Percentiles rank a stretch among this genome's conserved stretches.
These are phyloP conservation scores for Agaricus subrufescens DNA, from an alignment of 768 basidiomycete species.

Conservation along the genomic window DNA sequence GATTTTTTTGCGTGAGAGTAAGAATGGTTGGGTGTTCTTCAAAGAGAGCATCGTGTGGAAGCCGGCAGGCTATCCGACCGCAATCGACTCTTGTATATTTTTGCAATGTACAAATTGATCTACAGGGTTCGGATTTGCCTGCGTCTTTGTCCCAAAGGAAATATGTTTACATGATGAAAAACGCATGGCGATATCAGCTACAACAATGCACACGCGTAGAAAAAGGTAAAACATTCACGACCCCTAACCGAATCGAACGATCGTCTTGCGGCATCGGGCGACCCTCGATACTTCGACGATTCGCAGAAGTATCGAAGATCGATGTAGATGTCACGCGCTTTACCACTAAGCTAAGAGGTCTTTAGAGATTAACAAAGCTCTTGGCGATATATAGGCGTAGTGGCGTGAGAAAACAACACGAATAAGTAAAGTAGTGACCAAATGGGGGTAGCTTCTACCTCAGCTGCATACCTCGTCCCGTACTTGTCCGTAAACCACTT, in stretches of 20 bases:
- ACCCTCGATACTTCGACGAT: background rate
- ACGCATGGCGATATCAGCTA: too few relatives aligned
- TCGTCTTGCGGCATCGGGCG: constrained; percentile 24
- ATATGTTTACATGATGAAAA: too few relatives aligned
- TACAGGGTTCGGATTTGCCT: too few relatives aligned
- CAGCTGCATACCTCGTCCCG: background rate
- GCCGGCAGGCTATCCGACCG: too few relatives aligned
- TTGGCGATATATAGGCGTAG: background rate
- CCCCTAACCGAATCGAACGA: constrained; percentile 31
- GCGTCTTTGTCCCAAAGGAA: too few relatives aligned
- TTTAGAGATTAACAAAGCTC: background rate
- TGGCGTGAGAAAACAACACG: background rate
- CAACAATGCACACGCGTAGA: too few relatives aligned
- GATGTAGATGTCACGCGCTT: constrained; percentile 28
- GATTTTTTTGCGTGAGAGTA: too few relatives aligned
- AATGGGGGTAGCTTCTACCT: background rate
- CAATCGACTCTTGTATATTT: too few relatives aligned
- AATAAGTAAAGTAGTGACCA: background rate
- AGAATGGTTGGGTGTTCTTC: too few relatives aligned
- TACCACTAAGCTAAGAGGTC: constrained; percentile 31
- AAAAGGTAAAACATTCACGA: constrained; percentile 16
- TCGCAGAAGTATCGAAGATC: background rate
- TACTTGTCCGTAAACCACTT: constrained; percentile 2
- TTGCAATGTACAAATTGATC: too few relatives aligned
- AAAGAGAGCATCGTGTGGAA: too few relatives aligned